phyloP scores from a whole-genome alignment of 2,329 filamentous ascomycete genomes.

The Mollisiaceae sp. region DNA sequence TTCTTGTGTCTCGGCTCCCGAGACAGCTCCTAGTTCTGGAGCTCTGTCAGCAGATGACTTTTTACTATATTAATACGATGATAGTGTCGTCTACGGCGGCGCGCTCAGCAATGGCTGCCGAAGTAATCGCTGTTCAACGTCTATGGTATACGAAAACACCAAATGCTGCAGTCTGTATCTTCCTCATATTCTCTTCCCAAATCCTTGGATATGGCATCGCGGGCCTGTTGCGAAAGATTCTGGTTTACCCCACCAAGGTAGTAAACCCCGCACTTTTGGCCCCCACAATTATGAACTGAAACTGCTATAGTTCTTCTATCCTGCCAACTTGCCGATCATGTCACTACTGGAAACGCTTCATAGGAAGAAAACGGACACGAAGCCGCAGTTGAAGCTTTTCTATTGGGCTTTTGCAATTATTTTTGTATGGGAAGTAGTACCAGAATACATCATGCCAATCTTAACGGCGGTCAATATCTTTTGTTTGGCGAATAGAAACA shows the following conservation, averaged over 20 bases:
- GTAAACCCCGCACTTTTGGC: background rate
- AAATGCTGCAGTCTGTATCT: conserved; percentile 63
- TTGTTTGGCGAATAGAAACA: conserved; percentile 73
- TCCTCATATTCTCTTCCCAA: conserved; percentile 64
- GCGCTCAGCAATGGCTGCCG: conserved; percentile 74
- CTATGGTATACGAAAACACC: conserved; percentile 75
- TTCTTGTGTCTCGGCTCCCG: too few species aligned
- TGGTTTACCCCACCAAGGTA: conserved; percentile 50
- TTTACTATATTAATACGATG: too few species aligned
- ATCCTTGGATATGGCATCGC: conserved; percentile 68
- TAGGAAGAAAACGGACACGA: conserved; percentile 43
- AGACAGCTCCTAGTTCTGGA: too few species aligned
- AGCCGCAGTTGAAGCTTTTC: conserved; percentile 21
- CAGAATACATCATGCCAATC: conserved; percentile 67
- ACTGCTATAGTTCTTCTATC: conserved; percentile 50
- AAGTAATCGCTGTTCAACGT: conserved; percentile 72
- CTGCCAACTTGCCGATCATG: conserved; percentile 44
- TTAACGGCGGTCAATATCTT: conserved; percentile 72
- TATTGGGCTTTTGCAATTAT: conserved; percentile 39
- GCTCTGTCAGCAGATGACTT: too few species aligned
- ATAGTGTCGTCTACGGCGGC: conserved; percentile 58
- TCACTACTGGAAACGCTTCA: conserved; percentile 47
- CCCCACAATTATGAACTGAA: background rate
- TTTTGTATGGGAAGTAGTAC: conserved; percentile 58
- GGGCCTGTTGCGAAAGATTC: conserved; percentile 61